Conservation (phyloP, 2,329 filamentous ascomycete species). For the Epichloe scottii region DNA sequence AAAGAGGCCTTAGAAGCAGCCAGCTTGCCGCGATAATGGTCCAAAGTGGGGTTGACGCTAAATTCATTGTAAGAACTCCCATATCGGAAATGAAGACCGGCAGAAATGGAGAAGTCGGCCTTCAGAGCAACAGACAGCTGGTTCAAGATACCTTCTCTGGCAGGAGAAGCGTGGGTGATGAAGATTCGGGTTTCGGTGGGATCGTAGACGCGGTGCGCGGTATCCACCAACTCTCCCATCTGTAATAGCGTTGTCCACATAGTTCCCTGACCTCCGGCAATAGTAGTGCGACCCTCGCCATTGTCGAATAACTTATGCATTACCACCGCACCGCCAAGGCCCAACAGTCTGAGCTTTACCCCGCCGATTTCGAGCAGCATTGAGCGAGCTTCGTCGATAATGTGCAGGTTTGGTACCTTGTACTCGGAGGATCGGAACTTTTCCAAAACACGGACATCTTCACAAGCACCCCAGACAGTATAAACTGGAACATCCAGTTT, state of each 20-base stretch:
- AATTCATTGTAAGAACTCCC: constrained; percentile 99
- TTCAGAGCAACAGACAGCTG: constrained; percentile 96
- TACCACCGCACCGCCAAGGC: constrained; percentile 88
- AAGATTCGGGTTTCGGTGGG: constrained; percentile 95
- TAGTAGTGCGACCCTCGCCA: constrained; percentile 92
- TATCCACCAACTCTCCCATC: constrained; percentile 97
- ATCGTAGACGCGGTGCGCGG: constrained; percentile 95
- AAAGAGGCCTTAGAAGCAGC: constrained; percentile 97
- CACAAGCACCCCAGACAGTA: constrained; percentile 97
- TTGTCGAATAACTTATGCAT: constrained; percentile 99
- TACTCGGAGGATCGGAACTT: constrained; percentile 97
- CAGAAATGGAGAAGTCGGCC: constrained; percentile 95
- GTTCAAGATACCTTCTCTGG: constrained; percentile 90
- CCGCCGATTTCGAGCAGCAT: constrained; percentile 89
- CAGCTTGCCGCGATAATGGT: constrained; percentile 97
- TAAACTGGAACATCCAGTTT: constrained; percentile 95
- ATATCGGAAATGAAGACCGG: constrained; percentile 94
- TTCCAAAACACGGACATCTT: constrained; percentile 93
- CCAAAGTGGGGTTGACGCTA: constrained; percentile 93
- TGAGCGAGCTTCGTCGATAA: constrained; percentile 95
- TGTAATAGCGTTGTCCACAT: constrained; percentile 99
- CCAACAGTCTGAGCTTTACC: constrained; percentile 87
- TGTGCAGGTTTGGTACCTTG: constrained; percentile 93
- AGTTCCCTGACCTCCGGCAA: constrained; percentile 93
- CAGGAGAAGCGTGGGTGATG: constrained; percentile 91